Percentiles rank a stretch among this genome's conserved stretches.
These are phyloP conservation scores for Microstegium vimineum DNA, from an alignment of 176 grass and related monocot genomes.

Conservation along the genomic window DNA sequence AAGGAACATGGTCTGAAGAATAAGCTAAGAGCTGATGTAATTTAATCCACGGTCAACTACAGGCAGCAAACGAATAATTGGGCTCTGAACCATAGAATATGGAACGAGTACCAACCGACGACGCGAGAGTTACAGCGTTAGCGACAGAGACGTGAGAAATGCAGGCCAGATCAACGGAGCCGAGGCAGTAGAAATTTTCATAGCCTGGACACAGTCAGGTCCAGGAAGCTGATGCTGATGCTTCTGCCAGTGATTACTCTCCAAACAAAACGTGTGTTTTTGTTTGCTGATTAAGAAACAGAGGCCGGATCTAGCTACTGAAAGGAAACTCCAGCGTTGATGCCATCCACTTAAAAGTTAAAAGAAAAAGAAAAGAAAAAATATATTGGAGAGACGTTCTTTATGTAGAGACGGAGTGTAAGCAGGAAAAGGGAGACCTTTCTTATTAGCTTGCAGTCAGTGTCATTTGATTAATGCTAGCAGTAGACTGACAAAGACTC, in stretches of 20 bases:
- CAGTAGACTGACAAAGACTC: constrained; percentile 19
- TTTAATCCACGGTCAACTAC: constrained; percentile 38
- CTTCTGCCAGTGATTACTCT: background rate
- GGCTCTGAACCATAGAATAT: background rate
- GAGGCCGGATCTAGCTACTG: constrained; percentile 15
- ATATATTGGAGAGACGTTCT: background rate
- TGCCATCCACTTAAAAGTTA: background rate
- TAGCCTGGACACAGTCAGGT: constrained; percentile 33
- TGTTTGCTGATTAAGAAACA: constrained; percentile 16
- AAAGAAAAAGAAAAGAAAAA: background rate
- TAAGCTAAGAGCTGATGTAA: constrained; percentile 10
- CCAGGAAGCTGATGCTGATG: constrained; percentile 28
- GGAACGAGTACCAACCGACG: background rate
- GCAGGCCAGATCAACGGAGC: background rate
- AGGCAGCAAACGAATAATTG: constrained; percentile 14
- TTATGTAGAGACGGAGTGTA: constrained; percentile 2
- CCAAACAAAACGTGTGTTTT: constrained; percentile 34
- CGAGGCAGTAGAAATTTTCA: constrained; percentile 28
- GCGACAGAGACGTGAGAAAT: constrained; percentile 6
- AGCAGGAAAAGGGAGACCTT: background rate
- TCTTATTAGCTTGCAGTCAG: constrained; percentile 12
- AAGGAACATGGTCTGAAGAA: constrained; percentile 29
- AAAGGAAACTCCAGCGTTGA: constrained; percentile 3
- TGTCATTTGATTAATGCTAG: constrained; percentile 22
- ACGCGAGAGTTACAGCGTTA: background rate